Evolutionary conservation across 139 green algal species (phyloP).

Genomic region (Asterochloris sp.): DNA sequence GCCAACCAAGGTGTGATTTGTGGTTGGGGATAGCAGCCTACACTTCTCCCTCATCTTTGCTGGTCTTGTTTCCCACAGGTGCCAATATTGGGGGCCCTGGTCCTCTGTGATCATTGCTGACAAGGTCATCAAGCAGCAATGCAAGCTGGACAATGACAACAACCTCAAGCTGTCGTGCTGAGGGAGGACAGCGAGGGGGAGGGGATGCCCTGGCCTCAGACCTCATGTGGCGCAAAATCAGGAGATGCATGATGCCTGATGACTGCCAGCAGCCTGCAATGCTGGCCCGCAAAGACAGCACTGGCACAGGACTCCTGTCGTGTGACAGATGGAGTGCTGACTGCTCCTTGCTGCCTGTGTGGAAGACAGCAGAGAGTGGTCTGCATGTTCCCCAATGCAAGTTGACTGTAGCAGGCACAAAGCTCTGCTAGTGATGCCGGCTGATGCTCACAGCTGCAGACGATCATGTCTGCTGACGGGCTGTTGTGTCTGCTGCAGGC

Average conservation of each 20-base stretch:
- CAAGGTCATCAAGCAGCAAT: constrained; percentile 52
- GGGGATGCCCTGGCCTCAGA: constrained; percentile 92
- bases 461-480: too few relatives aligned
- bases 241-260: too few relatives aligned
- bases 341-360: neutral
- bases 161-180: constrained; percentile 74
- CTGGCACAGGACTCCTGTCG: neutral
- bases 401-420: too few relatives aligned
- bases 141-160: constrained; percentile 45
- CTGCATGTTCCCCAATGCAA: too few relatives aligned
- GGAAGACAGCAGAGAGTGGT: too few relatives aligned
- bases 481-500: neutral
- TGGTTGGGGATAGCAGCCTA: neutral
- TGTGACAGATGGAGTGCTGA: too few relatives aligned
- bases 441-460: too few relatives aligned
- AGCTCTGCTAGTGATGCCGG: too few relatives aligned
- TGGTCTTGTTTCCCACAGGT: neutral
- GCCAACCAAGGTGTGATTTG: neutral
- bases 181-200: constrained; percentile 81
- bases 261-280: neutral
- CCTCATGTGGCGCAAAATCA: constrained; percentile 93
- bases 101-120: constrained; percentile 21
- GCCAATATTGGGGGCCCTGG: constrained; percentile 16
- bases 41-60: neutral
- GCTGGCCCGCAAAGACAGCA: neutral